Conservation (phyloP, 176 grass and related monocot genomes). For the Neostapfia colusana region DNA sequence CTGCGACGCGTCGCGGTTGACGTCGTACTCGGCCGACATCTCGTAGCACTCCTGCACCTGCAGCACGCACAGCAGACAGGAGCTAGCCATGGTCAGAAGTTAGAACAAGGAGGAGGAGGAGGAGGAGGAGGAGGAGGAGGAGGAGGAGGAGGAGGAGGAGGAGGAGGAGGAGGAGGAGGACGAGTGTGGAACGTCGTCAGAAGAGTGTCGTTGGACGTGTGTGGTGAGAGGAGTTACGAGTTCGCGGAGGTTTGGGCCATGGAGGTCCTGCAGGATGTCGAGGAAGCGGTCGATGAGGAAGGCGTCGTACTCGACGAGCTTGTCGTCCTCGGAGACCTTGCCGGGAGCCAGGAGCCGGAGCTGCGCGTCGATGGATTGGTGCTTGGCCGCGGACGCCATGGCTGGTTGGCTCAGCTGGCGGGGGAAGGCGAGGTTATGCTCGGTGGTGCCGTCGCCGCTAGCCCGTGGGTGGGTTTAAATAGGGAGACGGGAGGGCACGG, state of each 20-base stretch:
- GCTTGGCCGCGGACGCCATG: constrained; percentile 22
- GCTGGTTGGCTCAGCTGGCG: not conserved
- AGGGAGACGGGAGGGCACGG: not conserved
- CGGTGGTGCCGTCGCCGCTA: not conserved
- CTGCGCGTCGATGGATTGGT: constrained; percentile 75
- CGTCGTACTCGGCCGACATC: constrained; percentile 64
- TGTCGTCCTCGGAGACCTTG: constrained; percentile 72
- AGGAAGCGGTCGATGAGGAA: constrained; percentile 68
- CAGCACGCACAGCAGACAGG: not conserved
- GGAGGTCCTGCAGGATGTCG: constrained; percentile 70
- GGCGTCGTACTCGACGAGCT: constrained; percentile 71
- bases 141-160: too few species aligned
- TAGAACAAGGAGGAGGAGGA: too few species aligned
- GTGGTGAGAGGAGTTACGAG: constrained; percentile 39
- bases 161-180: too few species aligned
- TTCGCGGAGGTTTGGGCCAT: constrained; percentile 56
- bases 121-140: too few species aligned
- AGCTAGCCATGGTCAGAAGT: too few species aligned
- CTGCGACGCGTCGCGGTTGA: constrained; percentile 29
- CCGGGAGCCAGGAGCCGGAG: constrained; percentile 52
- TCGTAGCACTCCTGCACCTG: constrained; percentile 93
- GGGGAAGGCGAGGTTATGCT: not conserved
- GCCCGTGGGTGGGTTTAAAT: not conserved
- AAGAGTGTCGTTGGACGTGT: too few species aligned
- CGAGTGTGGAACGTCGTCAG: too few species aligned